Conservation (phyloP, 169 alveolate genomes). For the Toxoplasma gondii region DNA sequence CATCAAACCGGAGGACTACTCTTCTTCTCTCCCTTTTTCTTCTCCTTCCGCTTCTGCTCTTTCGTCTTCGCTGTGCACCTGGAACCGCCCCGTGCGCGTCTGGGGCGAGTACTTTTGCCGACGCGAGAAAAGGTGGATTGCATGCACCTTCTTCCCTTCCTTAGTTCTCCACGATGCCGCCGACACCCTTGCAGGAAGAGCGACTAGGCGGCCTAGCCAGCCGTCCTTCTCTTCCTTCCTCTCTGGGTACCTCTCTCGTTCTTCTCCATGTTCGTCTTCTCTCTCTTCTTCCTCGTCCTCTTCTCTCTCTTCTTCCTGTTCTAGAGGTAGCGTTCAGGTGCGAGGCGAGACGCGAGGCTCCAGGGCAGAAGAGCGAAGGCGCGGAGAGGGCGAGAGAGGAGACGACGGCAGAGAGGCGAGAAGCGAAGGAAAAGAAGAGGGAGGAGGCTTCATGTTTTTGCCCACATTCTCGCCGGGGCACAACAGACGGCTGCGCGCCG, state of each 20-base stretch:
- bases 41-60: neutral
- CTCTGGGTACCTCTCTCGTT: too few species aligned
- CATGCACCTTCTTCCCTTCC: constrained; percentile 32
- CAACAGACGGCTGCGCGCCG: too few species aligned
- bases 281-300: neutral
- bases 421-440: too few species aligned
- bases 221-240: neutral
- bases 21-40: neutral
- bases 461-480: too few species aligned
- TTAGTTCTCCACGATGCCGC: constrained; percentile 40
- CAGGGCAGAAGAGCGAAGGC: too few species aligned
- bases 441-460: too few species aligned
- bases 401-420: too few species aligned
- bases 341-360: too few species aligned
- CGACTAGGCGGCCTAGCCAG: neutral
- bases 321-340: too few species aligned
- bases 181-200: neutral
- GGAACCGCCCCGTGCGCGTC: constrained; percentile 19
- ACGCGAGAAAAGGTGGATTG: constrained; percentile 35
- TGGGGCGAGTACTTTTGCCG: constrained; percentile 43
- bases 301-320: too few species aligned
- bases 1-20: neutral
- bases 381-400: too few species aligned
- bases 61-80: neutral
- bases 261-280: neutral